Conservation (phyloP, 1,284 basidiomycete genomes). For the Trichosporon inkin region DNA sequence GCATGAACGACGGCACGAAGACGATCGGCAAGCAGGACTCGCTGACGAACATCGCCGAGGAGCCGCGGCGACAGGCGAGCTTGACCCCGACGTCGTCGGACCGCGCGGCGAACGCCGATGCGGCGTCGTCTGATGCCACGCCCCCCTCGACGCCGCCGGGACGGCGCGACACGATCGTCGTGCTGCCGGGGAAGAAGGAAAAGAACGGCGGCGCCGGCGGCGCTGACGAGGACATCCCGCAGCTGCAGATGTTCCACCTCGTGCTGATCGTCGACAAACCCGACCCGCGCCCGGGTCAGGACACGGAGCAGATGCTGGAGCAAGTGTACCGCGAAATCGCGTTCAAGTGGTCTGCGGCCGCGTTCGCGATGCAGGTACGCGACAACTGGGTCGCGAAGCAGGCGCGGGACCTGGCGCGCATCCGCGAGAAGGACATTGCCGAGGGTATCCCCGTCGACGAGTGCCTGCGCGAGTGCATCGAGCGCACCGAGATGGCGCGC, state of each 20-base stretch:
- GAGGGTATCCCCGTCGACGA: slow-evolving; percentile 41
- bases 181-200: slow-evolving; percentile 6
- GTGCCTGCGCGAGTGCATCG: slow-evolving; percentile 48
- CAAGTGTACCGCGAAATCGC: slow-evolving; percentile 72
- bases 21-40: neutral
- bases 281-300: slow-evolving; percentile 61
- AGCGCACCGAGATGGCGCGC: slow-evolving; percentile 64
- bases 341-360: slow-evolving; percentile 79
- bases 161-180: slow-evolving; percentile 1
- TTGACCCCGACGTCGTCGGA: neutral
- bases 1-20: slow-evolving; percentile 14
- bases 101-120: slow-evolving; percentile 1
- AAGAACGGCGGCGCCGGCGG: neutral
- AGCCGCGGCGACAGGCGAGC: slow-evolving; percentile 6
- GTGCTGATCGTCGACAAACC: slow-evolving; percentile 83
- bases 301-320: slow-evolving; percentile 65
- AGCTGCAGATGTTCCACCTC: slow-evolving; percentile 77
- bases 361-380: slow-evolving; percentile 78
- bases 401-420: slow-evolving; percentile 62
- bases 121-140: neutral
- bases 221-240: slow-evolving; percentile 47
- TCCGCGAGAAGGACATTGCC: slow-evolving; percentile 60
- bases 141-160: neutral
- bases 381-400: slow-evolving; percentile 76
- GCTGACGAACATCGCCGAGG: slow-evolving; percentile 14